phyloP scores from a whole-genome alignment of 2,329 filamentous ascomycete genomes.

The Fusarium longipes region DNA sequence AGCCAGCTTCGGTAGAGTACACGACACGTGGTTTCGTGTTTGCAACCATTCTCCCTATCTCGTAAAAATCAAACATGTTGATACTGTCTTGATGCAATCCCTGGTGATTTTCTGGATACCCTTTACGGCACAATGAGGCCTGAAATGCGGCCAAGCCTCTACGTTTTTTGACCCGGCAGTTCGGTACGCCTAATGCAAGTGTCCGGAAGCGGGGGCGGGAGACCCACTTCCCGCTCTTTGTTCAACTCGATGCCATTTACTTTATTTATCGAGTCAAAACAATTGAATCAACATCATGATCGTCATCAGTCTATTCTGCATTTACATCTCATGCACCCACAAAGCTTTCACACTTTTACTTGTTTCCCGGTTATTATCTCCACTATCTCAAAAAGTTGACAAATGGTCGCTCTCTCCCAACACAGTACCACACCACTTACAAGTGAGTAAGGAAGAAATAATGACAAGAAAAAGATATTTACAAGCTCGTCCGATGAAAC shows the following conservation, averaged over 20 bases:
- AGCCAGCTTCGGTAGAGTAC: background rate
- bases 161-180: slow-evolving; percentile 18
- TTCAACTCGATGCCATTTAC: background rate
- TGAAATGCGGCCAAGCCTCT: slow-evolving; percentile 17
- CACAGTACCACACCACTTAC: background rate
- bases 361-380: background rate
- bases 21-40: background rate
- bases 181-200: slow-evolving; percentile 27
- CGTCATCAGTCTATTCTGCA: background rate
- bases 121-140: slow-evolving; percentile 17
- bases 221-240: slow-evolving; percentile 18
- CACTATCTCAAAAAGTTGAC: background rate
- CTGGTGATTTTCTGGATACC: slow-evolving; percentile 10
- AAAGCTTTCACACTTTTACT: background rate
- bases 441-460: background rate
- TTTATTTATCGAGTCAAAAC: too few species aligned
- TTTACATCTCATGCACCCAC: background rate
- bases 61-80: slow-evolving; percentile 32
- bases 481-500: background rate
- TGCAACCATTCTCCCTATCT: background rate
- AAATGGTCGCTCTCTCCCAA: background rate
- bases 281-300: background rate
- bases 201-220: slow-evolving; percentile 10
- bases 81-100: background rate
- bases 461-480: background rate